Base-by-base conservation (phyloP, 768 basidiomycete species). In the Lactifluus pinguis region DNA sequence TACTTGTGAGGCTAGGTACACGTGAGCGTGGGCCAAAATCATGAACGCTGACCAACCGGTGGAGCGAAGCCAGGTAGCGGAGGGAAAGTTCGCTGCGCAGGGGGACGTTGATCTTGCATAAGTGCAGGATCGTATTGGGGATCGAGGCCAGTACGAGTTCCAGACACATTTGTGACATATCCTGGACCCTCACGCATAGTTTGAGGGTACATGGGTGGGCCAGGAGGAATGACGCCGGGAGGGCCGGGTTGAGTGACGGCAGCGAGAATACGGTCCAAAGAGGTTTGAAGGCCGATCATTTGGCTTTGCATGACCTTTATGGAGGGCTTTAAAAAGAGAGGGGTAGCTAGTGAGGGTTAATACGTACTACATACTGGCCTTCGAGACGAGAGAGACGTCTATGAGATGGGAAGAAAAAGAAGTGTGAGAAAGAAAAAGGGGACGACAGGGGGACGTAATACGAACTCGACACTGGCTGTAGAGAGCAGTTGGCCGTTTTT, bases 201-300 rank as follows among this genome's bases (percentile, higher is more conserved):
- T 52, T 67, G 64, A 53, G 61, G 61, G 56, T 55, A 60, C 36
- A 63, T 53, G 32, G 67, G 67, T 30, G 61, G 56, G 9, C 59
- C 49, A 60, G 57, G 68, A 36, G 71, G 76, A 53, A 74, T 73
- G 17, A 48, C 66, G 10, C 68, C 66, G n/a, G 63, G 67, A 47
- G 65, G 60, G 61, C 55, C 69, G 47, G 70, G 64, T 55, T 75
- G 77, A 47, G 66, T 67, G 59, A 92, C 77, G 2, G 82, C 85
- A 49, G 80, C 75, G 57, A 93, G 74, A 69, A 93, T 93, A 54
- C 91, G 82, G 73, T 93, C 91, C 64, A 93, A 72, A 29, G 90
- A 87, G 6, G 89, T 87, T 73, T 93, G 92, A 86, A 93, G 89
- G 67, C 91, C 91, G 67, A 93, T 92, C 88, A 93, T 92, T 71